Evolutionary conservation across 1,139 yeast species (phyloP), one percentile per base, ranked within the genome.

Genomic region (Suhomyces yuchorum): DNA sequence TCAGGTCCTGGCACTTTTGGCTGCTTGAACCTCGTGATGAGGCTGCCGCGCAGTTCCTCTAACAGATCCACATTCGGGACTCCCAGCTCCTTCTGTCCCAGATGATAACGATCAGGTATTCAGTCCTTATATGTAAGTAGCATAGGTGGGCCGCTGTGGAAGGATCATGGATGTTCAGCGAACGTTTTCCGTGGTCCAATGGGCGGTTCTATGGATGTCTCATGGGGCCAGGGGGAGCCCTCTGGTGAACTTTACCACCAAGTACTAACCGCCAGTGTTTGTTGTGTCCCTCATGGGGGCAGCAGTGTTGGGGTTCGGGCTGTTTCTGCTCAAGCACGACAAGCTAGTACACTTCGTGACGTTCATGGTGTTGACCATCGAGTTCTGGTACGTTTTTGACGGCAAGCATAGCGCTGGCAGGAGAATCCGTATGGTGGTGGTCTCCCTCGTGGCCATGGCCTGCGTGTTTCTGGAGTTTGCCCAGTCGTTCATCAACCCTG

Each of bases 341-440:
- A 83, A 83, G 62, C 53, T 70, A 7, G 59, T 80, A 20, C 88
- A 83, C 55, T 77, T 77, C 47, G 43, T 61, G 17, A 73, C 80
- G 22, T 83, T 84, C 58, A 67, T 75, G 49, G 50, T 79, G 4
- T 65, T 83, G 12, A 79, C 86, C 1, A 58, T 68, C 23, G 79
- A 78, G 47, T 80, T 83, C 58, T 83, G 80, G 68, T 80, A 81
- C 70, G 61, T 81, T 8, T 66, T 82, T 46, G 82, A 81, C 40
- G 66, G 68, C 42, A 47, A 39, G 15, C 39, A 36, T 20, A 24
- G 24, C 9, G 19, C 40, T 7, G 47, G 47, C 19, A 37, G 44
- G 17, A 28, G 34, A 11, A 19, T 44, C 38, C 39, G 47, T 8
- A 15, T 38, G n/a, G 37, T 19, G 26, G 36, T 44, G 30, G 44